phyloP scores from a whole-genome alignment of 768 basidiomycete genomes.

The Mycena alexandri region DNA sequence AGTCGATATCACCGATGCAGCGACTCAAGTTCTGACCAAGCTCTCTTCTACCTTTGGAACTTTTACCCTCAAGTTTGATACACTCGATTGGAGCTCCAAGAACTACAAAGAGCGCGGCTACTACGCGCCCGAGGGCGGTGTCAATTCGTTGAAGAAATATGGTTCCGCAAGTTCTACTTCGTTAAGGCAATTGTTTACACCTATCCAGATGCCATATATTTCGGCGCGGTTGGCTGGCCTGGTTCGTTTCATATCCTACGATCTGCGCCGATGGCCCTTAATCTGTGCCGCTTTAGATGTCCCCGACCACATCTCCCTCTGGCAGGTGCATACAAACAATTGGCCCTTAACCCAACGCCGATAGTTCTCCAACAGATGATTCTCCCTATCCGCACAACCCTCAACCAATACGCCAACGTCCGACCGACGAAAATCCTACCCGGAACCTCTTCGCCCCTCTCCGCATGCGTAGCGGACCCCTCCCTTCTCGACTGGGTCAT shows the following conservation, averaged over 20 bases:
- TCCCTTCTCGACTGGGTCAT: constrained; percentile 64
- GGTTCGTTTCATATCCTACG: constrained; percentile 24
- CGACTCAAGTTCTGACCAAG: constrained; percentile 59
- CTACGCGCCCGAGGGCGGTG: constrained; percentile 61
- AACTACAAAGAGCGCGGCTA: constrained; percentile 61
- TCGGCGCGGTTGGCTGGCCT: constrained; percentile 56
- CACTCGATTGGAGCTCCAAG: constrained; percentile 63
- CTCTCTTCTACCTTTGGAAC: constrained; percentile 55
- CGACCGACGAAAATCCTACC: constrained; percentile 63
- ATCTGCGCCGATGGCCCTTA: constrained; percentile 29
- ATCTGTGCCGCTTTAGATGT: constrained; percentile 40
- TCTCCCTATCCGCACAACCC: constrained; percentile 63
- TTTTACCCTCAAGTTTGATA: constrained; percentile 58
- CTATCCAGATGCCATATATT: constrained; percentile 56
- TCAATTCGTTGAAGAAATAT: constrained; percentile 53
- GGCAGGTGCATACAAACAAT: constrained; percentile 50
- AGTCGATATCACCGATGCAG: constrained; percentile 64
- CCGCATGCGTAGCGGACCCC: constrained; percentile 54
- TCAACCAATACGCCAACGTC: constrained; percentile 64
- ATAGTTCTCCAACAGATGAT: constrained; percentile 38
- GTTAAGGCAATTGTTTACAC: too few relatives aligned
- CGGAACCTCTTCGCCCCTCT: constrained; percentile 61
- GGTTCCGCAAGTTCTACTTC: too few relatives aligned
- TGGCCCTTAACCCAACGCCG: neutral
- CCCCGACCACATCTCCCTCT: constrained; percentile 70